These are phyloP conservation scores for Penicillium sp. DNA, from an alignment of 2,329 filamentous ascomycete genomes.

Conservation along the genomic window DNA sequence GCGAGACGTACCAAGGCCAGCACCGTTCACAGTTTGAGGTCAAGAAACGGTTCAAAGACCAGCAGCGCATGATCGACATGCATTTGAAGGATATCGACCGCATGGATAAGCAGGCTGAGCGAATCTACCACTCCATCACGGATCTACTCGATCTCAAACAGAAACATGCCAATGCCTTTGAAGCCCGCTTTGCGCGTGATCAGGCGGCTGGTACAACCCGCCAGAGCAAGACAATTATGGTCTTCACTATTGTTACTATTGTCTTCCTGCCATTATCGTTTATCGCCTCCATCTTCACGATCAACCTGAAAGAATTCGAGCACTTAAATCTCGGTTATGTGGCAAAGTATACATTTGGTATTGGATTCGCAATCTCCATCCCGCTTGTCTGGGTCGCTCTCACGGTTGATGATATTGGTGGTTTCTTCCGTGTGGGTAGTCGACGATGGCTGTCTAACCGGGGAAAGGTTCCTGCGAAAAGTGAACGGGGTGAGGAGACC, in stretches of 20 bases:
- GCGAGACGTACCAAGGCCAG: constrained; percentile 29
- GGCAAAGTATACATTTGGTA: constrained; percentile 48
- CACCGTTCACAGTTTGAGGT: constrained; percentile 40
- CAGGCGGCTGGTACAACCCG: constrained; percentile 54
- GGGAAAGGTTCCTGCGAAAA: background rate
- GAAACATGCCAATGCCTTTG: constrained; percentile 60
- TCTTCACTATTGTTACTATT: constrained; percentile 53
- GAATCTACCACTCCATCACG: constrained; percentile 52
- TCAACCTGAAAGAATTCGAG: constrained; percentile 45
- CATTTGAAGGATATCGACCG: constrained; percentile 53
- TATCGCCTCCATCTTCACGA: constrained; percentile 49
- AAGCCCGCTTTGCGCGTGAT: constrained; percentile 51
- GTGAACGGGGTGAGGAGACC: constrained; percentile 1
- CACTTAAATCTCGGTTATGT: constrained; percentile 45
- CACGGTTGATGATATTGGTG: constrained; percentile 37
- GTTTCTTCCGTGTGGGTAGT: constrained; percentile 23
- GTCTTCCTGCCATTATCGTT: constrained; percentile 50
- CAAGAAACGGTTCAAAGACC: constrained; percentile 49
- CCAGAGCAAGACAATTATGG: constrained; percentile 50
- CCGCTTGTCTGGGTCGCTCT: constrained; percentile 43
- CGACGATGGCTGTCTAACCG: constrained; percentile 21
- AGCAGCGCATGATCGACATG: constrained; percentile 50
- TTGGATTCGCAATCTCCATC: constrained; percentile 48
- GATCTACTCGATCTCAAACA: constrained; percentile 60
- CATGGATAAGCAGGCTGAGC: constrained; percentile 55